These are phyloP conservation scores for Lactuca saligna DNA, from an alignment of 129 eudicot species.

Conservation along the genomic window DNA sequence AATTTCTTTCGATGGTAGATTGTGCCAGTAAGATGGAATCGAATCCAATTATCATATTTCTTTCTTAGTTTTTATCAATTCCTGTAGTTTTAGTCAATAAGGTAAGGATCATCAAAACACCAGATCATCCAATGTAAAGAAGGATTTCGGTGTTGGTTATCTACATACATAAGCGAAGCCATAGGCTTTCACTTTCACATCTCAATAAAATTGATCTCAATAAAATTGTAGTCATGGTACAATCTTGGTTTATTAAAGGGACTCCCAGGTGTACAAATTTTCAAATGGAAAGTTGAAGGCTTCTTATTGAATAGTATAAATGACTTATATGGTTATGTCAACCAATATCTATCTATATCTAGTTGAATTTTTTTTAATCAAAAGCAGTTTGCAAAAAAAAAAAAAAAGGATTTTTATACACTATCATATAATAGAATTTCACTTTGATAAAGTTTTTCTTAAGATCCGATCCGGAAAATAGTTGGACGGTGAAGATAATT, in stretches of 20 bases:
- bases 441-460: neutral
- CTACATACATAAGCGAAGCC: neutral
- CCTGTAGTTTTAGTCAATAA: neutral
- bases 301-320: too few species aligned
- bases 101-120: conserved; percentile 12
- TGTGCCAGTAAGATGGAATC: neutral
- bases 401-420: neutral
- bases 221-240: too few species aligned
- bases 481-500: neutral
- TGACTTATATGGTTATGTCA: too few species aligned
- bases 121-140: conserved; percentile 3
- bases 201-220: too few species aligned
- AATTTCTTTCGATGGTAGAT: neutral
- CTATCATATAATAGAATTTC: conserved; percentile 1
- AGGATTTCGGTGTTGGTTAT: conserved; percentile 2
- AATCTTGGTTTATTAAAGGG: too few species aligned
- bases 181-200: neutral
- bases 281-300: too few species aligned
- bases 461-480: neutral
- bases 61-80: too few species aligned
- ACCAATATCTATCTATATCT: too few species aligned
- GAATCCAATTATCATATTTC: too few species aligned
- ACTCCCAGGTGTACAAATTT: too few species aligned
- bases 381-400: neutral
- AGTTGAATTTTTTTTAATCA: too few species aligned